Percentiles rank a stretch among this genome's conserved stretches.
These are phyloP conservation scores for Capronia americana DNA, from an alignment of 2,329 filamentous ascomycete genomes.

Conservation along the genomic window DNA sequence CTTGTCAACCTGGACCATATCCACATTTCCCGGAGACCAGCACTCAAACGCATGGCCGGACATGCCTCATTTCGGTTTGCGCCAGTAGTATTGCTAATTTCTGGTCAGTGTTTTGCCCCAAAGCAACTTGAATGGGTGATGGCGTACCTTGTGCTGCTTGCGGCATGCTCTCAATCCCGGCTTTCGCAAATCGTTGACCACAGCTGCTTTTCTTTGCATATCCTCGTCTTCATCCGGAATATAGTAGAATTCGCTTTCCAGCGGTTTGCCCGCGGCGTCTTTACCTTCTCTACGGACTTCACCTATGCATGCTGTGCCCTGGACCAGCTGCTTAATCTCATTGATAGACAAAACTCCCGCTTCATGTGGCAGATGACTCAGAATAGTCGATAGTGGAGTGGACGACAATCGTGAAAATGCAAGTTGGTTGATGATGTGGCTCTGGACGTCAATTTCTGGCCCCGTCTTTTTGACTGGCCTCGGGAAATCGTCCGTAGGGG, in stretches of 20 bases:
- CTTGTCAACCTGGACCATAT: neutral
- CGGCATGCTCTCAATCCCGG: slow-evolving; percentile 87
- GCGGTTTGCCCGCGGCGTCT: slow-evolving; percentile 88
- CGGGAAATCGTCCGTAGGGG: slow-evolving; percentile 45
- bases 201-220: slow-evolving; percentile 76
- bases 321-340: slow-evolving; percentile 73
- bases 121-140: neutral
- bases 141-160: slow-evolving; percentile 92
- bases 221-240: slow-evolving; percentile 85
- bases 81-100: slow-evolving; percentile 74
- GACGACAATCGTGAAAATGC: slow-evolving; percentile 93
- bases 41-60: neutral
- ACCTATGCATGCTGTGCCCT: slow-evolving; percentile 78
- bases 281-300: slow-evolving; percentile 91
- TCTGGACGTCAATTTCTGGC: slow-evolving; percentile 58
- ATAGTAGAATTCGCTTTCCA: slow-evolving; percentile 98
- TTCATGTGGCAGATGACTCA: slow-evolving; percentile 76
- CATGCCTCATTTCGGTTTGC: slow-evolving; percentile 61
- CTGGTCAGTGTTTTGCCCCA: slow-evolving; percentile 20
- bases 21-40: neutral
- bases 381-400: slow-evolving; percentile 85
- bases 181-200: slow-evolving; percentile 84
- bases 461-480: slow-evolving; percentile 42
- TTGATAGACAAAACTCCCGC: slow-evolving; percentile 61
- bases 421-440: slow-evolving; percentile 93